Conservation (phyloP, 148 eudicot genomes). For the Chenopodium suecicum region DNA sequence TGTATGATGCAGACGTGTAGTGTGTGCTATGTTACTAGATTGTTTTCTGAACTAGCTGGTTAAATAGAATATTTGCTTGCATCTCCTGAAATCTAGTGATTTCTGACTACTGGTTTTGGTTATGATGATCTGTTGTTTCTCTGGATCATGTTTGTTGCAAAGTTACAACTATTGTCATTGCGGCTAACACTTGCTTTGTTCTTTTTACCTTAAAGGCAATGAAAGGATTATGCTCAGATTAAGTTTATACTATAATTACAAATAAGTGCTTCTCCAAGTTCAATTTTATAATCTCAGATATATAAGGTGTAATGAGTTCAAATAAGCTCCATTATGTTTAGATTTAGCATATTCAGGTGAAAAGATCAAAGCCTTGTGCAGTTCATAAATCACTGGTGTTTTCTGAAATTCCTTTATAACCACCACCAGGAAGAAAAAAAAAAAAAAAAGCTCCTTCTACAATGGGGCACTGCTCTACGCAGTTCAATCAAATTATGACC, state of each 20-base stretch:
- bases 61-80: neutral
- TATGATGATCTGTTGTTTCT: neutral
- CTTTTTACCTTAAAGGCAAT: too few species aligned
- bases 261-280: too few species aligned
- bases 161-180: neutral
- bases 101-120: neutral
- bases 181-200: neutral
- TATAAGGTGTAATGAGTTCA: too few species aligned
- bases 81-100: neutral
- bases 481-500: neutral
- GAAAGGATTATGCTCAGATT: too few species aligned
- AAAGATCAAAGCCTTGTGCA: neutral
- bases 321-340: neutral
- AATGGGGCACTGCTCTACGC: neutral
- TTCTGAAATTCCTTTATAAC: neutral
- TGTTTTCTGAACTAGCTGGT: neutral
- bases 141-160: neutral
- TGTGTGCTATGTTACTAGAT: neutral
- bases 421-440: too few species aligned
- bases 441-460: neutral
- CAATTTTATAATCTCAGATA: too few species aligned
- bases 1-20: neutral
- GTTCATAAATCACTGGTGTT: neutral
- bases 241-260: too few species aligned
- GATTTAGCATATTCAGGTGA: neutral